Base-by-base conservation (phyloP, 2,329 filamentous ascomycete species). In the Fusarium haematococcum region DNA sequence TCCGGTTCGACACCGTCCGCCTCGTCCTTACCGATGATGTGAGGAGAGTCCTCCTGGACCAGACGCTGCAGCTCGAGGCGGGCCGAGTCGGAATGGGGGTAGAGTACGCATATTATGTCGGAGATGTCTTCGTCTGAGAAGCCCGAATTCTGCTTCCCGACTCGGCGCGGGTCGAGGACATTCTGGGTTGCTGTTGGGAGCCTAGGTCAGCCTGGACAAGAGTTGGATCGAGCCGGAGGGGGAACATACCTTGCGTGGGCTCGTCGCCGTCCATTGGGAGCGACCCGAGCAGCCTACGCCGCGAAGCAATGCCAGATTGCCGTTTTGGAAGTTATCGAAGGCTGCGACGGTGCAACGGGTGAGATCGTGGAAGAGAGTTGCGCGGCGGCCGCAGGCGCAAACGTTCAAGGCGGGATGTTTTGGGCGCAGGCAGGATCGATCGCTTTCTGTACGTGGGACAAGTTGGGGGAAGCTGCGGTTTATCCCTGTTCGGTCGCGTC, bases 51-150 rank as follows among this genome's bases (percentile, higher is more conserved):
- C 68, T 88, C 84, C 54, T 78, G 70, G 67, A 87, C 88, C 35
- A 91, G 84, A 6, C 84, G 82, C 70, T 83, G 81, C n/a, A 96
- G 91, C 76, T 95, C 93, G 72, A 87, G 86, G 73, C 92, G 91
- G 23, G 96, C 94, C 25, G 90, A 89, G 43, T 90, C 87, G 3
- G 95, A 94, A 74, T 90, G 91, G 13, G 96, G 95, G 76, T 97
- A 92, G 32, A 98, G 88, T 67, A 98, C 91, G 84, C 95, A 97
- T 74, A 98, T 90, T 76, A 98, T 94, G 83, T 98, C 95, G 71
- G 94, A 90, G 59, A 97, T 90, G 81, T 98, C 95, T 74, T 94
- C 90, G 76, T 95, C 92, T 63, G 90, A 92, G 70, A 98, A 91
- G 65, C 94, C 94, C 45, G 94, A 97, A 80, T 94, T 94, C 82